A percentile compares a stretch with the other conserved stretches of the same genome.
Conservation (phyloP, 78 protist species). For the Thecamonas trahens region DNA sequence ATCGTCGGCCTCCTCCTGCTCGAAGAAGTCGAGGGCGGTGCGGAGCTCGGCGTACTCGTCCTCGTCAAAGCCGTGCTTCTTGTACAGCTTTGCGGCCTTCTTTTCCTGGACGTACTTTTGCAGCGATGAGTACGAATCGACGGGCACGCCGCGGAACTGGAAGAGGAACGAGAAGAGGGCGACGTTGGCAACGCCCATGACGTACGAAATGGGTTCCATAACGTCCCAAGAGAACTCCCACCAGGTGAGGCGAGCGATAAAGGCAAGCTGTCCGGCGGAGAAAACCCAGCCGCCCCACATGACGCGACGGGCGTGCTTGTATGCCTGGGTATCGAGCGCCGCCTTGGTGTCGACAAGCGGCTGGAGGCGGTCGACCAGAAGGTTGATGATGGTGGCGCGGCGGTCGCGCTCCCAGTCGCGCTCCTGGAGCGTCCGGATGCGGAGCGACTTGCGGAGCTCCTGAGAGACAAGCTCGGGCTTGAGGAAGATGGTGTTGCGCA, state of each 20-base stretch:
- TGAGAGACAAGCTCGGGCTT: too few relatives aligned
- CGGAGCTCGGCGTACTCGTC: neutral
- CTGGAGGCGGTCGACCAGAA: neutral
- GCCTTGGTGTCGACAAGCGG: neutral
- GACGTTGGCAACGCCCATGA: neutral
- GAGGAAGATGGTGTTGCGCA: too few relatives aligned
- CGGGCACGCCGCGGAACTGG: neutral
- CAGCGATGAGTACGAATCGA: neutral
- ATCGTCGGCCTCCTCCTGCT: neutral
- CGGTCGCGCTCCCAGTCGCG: too few relatives aligned
- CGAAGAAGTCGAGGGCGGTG: neutral
- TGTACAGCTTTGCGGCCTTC: neutral
- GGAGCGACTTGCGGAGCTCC: too few relatives aligned
- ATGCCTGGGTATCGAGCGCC: neutral
- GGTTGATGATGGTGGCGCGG: too few relatives aligned
- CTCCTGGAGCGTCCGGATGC: too few relatives aligned
- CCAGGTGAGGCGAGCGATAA: neutral
- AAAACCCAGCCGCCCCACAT: neutral
- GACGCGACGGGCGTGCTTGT: neutral
- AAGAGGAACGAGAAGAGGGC: neutral
- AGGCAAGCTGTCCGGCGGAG: neutral
- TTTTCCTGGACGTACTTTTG: neutral
- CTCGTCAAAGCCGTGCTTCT: neutral
- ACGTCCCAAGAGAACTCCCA: constrained; percentile 5
- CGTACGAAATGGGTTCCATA: neutral